phyloP scores from a whole-genome alignment of 2,329 filamentous ascomycete genomes.

The Tolypocladium cylindrosporum region DNA sequence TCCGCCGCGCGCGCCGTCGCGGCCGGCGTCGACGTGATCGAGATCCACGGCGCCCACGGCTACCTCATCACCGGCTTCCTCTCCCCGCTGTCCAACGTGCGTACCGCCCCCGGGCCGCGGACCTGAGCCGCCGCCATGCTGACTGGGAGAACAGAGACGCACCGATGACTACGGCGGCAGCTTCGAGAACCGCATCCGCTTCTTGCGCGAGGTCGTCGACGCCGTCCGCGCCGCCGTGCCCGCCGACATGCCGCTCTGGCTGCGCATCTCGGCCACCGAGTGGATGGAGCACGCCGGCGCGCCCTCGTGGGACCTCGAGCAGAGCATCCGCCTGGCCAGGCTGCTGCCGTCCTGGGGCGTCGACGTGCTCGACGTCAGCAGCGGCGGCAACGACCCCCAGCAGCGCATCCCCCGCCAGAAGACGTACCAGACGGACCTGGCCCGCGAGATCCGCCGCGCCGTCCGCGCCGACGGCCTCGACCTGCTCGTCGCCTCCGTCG shows the following conservation, averaged over 20 bases:
- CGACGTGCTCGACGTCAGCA: constrained; percentile 75
- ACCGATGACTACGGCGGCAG: constrained; percentile 57
- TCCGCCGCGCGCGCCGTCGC: constrained; percentile 50
- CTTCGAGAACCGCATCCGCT: constrained; percentile 55
- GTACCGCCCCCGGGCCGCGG: constrained; percentile 5
- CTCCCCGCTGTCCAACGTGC: constrained; percentile 44
- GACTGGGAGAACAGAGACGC: constrained; percentile 28
- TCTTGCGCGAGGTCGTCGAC: constrained; percentile 44
- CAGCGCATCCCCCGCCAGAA: constrained; percentile 52
- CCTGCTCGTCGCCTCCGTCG: constrained; percentile 65
- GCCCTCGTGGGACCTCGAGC: constrained; percentile 55
- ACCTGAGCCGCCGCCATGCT: neutral
- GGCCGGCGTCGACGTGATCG: constrained; percentile 68
- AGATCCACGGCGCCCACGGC: constrained; percentile 55
- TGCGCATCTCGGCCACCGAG: constrained; percentile 53
- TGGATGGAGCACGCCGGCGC: constrained; percentile 43
- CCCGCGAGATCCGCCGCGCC: constrained; percentile 59
- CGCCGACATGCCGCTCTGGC: constrained; percentile 41
- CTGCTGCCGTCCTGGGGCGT: constrained; percentile 63
- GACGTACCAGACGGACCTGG: constrained; percentile 67
- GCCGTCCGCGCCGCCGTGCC: constrained; percentile 43
- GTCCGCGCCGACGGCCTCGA: constrained; percentile 35
- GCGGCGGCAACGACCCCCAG: constrained; percentile 56
- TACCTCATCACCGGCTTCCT: constrained; percentile 60
- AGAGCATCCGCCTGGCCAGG: constrained; percentile 53